Conservation (phyloP, 176 grass and related monocot genomes). For the Panicum miliaceum region DNA sequence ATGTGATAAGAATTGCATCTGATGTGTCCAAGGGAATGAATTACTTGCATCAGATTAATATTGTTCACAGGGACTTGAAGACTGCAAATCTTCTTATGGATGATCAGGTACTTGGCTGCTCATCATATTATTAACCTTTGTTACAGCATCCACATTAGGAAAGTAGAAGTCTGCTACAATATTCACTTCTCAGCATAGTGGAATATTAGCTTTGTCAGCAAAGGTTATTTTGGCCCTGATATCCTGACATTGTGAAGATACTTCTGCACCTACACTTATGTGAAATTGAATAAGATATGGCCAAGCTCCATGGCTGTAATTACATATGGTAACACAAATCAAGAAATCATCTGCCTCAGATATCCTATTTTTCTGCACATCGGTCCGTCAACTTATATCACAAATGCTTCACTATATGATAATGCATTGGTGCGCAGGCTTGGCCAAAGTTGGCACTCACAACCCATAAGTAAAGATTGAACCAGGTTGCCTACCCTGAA, state of each 20-base stretch:
- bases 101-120: constrained; percentile 56
- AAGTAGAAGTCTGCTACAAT: background rate
- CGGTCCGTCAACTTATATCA: background rate
- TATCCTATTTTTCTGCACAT: background rate
- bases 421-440: background rate
- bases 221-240: constrained; percentile 14
- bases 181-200: constrained; percentile 1
- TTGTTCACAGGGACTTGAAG: constrained; percentile 95
- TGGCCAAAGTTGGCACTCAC: background rate
- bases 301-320: constrained; percentile 4
- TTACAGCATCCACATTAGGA: background rate
- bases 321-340: background rate
- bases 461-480: background rate
- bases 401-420: background rate
- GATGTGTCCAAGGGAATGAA: constrained; percentile 99
- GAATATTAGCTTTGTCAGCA: background rate
- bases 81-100: constrained; percentile 99
- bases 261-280: background rate
- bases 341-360: background rate
- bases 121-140: background rate
- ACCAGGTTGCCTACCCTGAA: background rate
- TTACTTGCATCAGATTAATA: constrained; percentile 96
- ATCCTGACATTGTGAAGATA: constrained; percentile 11
- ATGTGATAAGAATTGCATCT: constrained; percentile 82
- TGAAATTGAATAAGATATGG: background rate